phyloP scores from a whole-genome alignment of 1,284 basidiomycete species.

The Tetrapyrgos nigripes region DNA sequence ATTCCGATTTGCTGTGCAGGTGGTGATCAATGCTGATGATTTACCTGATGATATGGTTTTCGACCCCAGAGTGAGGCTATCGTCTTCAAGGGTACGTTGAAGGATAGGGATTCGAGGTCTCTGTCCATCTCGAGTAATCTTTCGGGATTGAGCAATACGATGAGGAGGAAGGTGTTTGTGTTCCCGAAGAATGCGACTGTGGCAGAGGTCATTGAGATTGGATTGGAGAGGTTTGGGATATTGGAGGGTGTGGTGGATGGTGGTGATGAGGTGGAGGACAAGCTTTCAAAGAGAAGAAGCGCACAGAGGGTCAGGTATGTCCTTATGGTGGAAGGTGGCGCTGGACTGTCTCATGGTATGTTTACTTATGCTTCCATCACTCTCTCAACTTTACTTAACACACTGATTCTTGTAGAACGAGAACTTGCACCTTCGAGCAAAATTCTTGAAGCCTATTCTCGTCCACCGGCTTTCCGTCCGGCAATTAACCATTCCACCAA shows the following conservation, averaged over 20 bases:
- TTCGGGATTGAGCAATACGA: conserved; percentile 60
- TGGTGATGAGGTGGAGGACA: conserved; percentile 96
- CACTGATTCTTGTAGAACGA: conserved; percentile 58
- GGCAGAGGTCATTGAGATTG: conserved; percentile 94
- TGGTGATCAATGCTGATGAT: conserved; percentile 88
- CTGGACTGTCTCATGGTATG: conserved; percentile 58
- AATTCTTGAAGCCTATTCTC: conserved; percentile 84
- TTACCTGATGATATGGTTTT: conserved; percentile 94
- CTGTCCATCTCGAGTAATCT: conserved; percentile 41
- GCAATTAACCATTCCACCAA: conserved; percentile 66
- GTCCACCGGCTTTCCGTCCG: conserved; percentile 75
- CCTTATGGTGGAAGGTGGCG: conserved; percentile 59
- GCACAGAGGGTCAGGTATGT: conserved; percentile 82
- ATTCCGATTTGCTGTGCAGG: conserved; percentile 84
- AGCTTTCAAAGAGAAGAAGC: conserved; percentile 82
- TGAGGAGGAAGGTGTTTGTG: conserved; percentile 80
- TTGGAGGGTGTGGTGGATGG: conserved; percentile 96
- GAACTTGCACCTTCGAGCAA: conserved; percentile 80
- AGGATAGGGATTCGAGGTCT: conserved; percentile 44
- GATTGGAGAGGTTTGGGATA: conserved; percentile 92
- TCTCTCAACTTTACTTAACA: conserved; percentile 11
- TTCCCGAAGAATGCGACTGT: conserved; percentile 95
- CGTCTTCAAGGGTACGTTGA: conserved; percentile 76
- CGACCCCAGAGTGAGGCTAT: conserved; percentile 90
- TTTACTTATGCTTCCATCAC: conserved; percentile 5